Conservation (phyloP, 148 eudicot species). For the Polygonum maritimum region DNA sequence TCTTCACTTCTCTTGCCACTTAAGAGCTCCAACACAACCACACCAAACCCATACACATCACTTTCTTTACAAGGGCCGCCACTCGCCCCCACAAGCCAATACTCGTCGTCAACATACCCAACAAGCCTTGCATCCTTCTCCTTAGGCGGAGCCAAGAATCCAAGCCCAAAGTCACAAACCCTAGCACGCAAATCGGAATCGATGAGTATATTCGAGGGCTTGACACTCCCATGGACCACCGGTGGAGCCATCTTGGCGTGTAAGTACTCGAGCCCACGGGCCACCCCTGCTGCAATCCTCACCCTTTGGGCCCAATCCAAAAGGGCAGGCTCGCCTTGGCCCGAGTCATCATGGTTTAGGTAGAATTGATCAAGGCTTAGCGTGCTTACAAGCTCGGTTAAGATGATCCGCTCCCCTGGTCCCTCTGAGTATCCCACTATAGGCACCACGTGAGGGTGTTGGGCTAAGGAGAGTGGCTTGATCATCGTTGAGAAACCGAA, state of each 20-base stretch:
- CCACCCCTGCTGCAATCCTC: conserved; percentile 52
- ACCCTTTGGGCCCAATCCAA: conserved; percentile 60
- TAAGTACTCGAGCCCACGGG: conserved; percentile 74
- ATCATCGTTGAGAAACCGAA: conserved; percentile 55
- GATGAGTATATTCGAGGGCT: conserved; percentile 64
- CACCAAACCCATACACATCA: conserved; percentile 88
- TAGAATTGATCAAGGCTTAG: conserved; percentile 58
- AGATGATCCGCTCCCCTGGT: conserved; percentile 73
- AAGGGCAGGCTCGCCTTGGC: conserved; percentile 24
- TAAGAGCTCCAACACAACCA: conserved; percentile 71
- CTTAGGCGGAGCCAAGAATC: conserved; percentile 40
- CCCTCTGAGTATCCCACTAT: conserved; percentile 77
- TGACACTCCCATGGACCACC: conserved; percentile 71
- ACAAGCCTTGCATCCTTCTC: conserved; percentile 26
- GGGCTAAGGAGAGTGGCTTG: conserved; percentile 54
- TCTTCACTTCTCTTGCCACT: conserved; percentile 62
- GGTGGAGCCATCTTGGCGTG: conserved; percentile 71
- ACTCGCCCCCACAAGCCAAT: conserved; percentile 32
- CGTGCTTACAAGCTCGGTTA: conserved; percentile 53
- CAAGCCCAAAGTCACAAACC: conserved; percentile 74
- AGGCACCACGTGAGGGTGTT: conserved; percentile 58
- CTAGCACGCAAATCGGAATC: conserved; percentile 55
- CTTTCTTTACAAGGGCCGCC: conserved; percentile 63
- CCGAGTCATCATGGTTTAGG: conserved; percentile 39
- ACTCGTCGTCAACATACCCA: conserved; percentile 89